Percentiles rank a stretch among this genome's conserved stretches.
Conservation (phyloP, 805 yeast species). For the Lachancea cidri region DNA sequence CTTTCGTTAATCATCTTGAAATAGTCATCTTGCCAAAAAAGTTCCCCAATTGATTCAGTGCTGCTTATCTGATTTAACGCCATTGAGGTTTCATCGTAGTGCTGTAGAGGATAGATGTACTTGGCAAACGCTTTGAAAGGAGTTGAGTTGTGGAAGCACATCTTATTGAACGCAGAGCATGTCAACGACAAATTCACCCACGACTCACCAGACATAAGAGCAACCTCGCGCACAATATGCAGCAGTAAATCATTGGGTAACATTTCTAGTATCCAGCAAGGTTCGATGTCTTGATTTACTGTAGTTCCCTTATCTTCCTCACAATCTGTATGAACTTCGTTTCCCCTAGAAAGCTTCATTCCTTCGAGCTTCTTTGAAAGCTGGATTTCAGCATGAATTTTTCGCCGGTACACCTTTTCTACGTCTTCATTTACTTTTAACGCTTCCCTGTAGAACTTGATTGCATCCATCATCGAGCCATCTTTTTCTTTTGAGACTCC, state of each 20-base stretch:
- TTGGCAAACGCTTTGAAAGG: constrained; percentile 49
- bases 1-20: constrained; percentile 41
- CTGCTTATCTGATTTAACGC: constrained; percentile 34
- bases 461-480: constrained; percentile 82
- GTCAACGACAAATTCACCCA: constrained; percentile 60
- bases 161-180: constrained; percentile 50
- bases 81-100: constrained; percentile 42
- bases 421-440: constrained; percentile 51
- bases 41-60: constrained; percentile 35
- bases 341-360: constrained; percentile 3
- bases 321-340: constrained; percentile 7
- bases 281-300: constrained; percentile 29
- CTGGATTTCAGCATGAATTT: constrained; percentile 41
- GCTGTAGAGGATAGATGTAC: constrained; percentile 49
- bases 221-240: constrained; percentile 44
- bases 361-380: constrained; percentile 21
- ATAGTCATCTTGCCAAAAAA: constrained; percentile 38
- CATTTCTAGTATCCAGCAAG: constrained; percentile 38
- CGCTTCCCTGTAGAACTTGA: constrained; percentile 66
- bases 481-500: constrained; percentile 67
- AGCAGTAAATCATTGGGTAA: constrained; percentile 57
- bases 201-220: constrained; percentile 48
- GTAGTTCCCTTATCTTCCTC: constrained; percentile 8
- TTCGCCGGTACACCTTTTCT: constrained; percentile 61
- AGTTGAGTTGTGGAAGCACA: constrained; percentile 49